Evolutionary conservation across 257 asterid species (phyloP).

Genomic region (Petunia secreta): DNA sequence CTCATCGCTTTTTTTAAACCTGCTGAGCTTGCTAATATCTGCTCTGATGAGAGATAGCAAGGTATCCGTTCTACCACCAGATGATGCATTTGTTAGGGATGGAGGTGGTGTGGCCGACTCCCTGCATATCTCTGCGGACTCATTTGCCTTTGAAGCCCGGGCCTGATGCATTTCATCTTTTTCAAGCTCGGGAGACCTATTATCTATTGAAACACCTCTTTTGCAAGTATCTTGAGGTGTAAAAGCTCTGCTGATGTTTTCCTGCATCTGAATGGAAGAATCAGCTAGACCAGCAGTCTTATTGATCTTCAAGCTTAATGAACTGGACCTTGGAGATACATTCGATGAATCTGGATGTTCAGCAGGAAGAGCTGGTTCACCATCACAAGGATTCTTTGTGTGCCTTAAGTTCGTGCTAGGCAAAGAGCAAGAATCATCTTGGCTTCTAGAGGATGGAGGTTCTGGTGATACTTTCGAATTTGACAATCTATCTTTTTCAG

Average conservation of each 20-base stretch:
- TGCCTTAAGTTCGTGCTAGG: conserved; percentile 65
- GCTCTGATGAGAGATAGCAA: conserved; percentile 86
- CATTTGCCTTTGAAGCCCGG: conserved; percentile 42
- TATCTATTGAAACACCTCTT: conserved; percentile 73
- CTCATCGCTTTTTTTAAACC: conserved; percentile 68
- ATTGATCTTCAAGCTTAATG: conserved; percentile 68
- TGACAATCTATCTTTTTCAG: conserved; percentile 51
- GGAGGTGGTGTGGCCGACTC: conserved; percentile 68
- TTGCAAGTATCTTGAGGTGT: conserved; percentile 53
- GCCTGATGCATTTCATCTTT: conserved; percentile 28
- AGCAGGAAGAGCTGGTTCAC: conserved; percentile 62
- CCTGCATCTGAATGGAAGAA: conserved; percentile 89
- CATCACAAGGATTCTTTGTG: conserved; percentile 66
- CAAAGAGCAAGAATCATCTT: conserved; percentile 74
- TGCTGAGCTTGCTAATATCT: conserved; percentile 74
- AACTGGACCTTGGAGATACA: conserved; percentile 67
- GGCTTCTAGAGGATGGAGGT: conserved; percentile 77
- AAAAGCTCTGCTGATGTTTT: conserved; percentile 38
- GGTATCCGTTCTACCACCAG: conserved; percentile 71
- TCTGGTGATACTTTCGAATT: conserved; percentile 73
- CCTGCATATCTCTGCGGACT: conserved; percentile 48
- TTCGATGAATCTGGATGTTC: conserved; percentile 58
- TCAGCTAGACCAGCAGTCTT: conserved; percentile 69
- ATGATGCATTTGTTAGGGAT: conserved; percentile 64
- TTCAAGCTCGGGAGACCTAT: conserved; percentile 45